These are phyloP conservation scores for Suhomyces sp. DNA, from an alignment of 805 yeast genomes.

Conservation along the genomic window DNA sequence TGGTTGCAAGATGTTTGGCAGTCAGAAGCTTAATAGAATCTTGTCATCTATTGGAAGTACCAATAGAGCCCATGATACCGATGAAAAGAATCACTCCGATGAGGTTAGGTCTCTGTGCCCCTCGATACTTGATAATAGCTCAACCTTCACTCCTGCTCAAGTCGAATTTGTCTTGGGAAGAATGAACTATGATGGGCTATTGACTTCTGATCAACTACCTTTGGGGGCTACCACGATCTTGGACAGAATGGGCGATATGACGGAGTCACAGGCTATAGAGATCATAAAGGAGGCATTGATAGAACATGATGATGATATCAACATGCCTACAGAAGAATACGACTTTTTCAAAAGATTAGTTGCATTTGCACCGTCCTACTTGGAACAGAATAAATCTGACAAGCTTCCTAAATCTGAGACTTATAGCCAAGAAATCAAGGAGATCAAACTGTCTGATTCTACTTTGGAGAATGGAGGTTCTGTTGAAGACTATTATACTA, in stretches of 20 bases:
- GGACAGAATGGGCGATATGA: constrained; percentile 35
- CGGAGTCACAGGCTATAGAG: constrained; percentile 38
- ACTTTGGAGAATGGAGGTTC: constrained; percentile 1
- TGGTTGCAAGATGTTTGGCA: too few species aligned
- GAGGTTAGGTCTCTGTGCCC: constrained; percentile 21
- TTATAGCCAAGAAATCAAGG: neutral
- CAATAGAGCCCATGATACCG: too few species aligned
- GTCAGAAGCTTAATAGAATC: too few species aligned
- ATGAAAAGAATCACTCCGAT: constrained; percentile 22
- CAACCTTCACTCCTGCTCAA: too few species aligned
- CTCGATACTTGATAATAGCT: too few species aligned
- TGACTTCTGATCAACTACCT: constrained; percentile 28
- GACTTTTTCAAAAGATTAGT: constrained; percentile 23
- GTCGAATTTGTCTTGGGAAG: constrained; percentile 27
- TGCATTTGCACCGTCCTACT: constrained; percentile 9
- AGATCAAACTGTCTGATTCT: constrained; percentile 1
- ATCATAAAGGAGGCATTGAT: constrained; percentile 41
- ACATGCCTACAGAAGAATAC: constrained; percentile 30
- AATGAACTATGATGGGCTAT: constrained; percentile 26
- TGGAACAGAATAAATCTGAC: neutral
- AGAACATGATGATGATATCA: constrained; percentile 39
- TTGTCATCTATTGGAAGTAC: too few species aligned
- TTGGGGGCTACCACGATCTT: constrained; percentile 37
- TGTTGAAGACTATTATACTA: neutral
- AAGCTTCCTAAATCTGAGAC: neutral